These are phyloP conservation scores for Leccinum ponderosum DNA, from an alignment of 1,284 basidiomycete species.

Conservation along the genomic window DNA sequence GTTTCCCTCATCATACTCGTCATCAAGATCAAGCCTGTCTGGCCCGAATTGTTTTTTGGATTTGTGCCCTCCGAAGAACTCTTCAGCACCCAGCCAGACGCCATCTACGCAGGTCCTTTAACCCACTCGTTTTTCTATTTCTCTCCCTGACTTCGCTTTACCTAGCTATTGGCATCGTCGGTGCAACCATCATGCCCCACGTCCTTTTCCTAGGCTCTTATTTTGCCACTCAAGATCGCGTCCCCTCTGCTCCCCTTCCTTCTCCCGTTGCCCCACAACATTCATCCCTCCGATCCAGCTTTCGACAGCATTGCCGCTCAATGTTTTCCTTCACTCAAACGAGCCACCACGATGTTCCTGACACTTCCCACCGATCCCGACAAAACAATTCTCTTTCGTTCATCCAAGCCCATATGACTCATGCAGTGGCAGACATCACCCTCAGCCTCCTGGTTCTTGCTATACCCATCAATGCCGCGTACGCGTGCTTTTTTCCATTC, in stretches of 20 bases:
- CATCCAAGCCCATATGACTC: slow-evolving; percentile 62
- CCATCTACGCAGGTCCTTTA: slow-evolving; percentile 68
- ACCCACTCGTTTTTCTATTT: neutral
- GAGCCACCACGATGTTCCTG: slow-evolving; percentile 31
- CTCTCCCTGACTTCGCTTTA: neutral
- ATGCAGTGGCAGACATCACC: slow-evolving; percentile 59
- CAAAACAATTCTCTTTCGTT: slow-evolving; percentile 59
- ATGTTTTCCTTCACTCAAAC: slow-evolving; percentile 39
- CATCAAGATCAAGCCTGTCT: slow-evolving; percentile 66
- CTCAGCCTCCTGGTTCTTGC: slow-evolving; percentile 62
- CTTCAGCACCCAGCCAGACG: slow-evolving; percentile 48
- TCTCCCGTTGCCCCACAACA: neutral
- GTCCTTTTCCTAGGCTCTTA: slow-evolving; percentile 79
- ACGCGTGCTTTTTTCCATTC: slow-evolving; percentile 11
- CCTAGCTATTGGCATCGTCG: slow-evolving; percentile 66
- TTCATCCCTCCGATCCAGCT: neutral
- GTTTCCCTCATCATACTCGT: slow-evolving; percentile 75
- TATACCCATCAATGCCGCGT: slow-evolving; percentile 71
- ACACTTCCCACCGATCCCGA: slow-evolving; percentile 36
- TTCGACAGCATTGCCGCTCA: neutral
- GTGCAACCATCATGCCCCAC: slow-evolving; percentile 73
- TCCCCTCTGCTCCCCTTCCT: slow-evolving; percentile 28
- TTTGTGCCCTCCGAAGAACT: slow-evolving; percentile 66
- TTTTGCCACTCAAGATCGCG: slow-evolving; percentile 67
- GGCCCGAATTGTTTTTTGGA: slow-evolving; percentile 74